These are phyloP conservation scores for Globisporangium middletonii DNA, from an alignment of 352 stramenopile genomes.

Conservation along the genomic window DNA sequence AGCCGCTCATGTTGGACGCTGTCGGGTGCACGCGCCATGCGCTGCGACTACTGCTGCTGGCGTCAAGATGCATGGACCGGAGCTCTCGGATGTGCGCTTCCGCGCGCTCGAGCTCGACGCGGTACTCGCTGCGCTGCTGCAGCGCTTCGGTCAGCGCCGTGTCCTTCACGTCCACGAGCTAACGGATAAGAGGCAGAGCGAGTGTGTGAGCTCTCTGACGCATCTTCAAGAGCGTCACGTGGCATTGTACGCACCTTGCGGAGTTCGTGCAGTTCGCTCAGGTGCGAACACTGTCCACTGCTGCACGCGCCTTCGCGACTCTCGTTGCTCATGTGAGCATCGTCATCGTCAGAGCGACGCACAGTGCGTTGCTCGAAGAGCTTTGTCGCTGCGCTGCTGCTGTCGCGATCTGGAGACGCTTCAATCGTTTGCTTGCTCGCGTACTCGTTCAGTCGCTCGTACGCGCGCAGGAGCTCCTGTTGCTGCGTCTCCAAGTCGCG, in stretches of 20 bases:
- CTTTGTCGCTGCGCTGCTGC: too few species aligned
- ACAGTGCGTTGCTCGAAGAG: too few species aligned
- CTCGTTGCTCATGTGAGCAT: too few species aligned
- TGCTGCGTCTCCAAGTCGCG: constrained; percentile 54
- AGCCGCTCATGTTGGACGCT: constrained; percentile 11
- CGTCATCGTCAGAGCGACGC: background rate
- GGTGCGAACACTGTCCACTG: constrained; percentile 20
- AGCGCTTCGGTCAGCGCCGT: constrained; percentile 45
- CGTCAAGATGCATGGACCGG: constrained; percentile 21
- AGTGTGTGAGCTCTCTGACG: background rate
- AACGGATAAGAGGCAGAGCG: background rate
- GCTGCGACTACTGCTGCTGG: constrained; percentile 7
- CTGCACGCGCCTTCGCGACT: background rate
- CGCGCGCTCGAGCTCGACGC: constrained; percentile 37
- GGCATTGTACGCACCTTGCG: constrained; percentile 16
- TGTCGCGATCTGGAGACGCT: background rate
- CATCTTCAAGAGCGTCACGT: too few species aligned
- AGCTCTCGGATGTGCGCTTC: constrained; percentile 36
- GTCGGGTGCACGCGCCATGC: constrained; percentile 7
- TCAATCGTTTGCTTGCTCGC: background rate
- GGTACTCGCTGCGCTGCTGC: constrained; percentile 50
- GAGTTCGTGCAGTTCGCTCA: constrained; percentile 25
- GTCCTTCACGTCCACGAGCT: constrained; percentile 51
- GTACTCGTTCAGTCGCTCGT: constrained; percentile 51
- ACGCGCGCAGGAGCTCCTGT: constrained; percentile 40